phyloP scores from a whole-genome alignment of 306 rosid species.

The Prunus mume region DNA sequence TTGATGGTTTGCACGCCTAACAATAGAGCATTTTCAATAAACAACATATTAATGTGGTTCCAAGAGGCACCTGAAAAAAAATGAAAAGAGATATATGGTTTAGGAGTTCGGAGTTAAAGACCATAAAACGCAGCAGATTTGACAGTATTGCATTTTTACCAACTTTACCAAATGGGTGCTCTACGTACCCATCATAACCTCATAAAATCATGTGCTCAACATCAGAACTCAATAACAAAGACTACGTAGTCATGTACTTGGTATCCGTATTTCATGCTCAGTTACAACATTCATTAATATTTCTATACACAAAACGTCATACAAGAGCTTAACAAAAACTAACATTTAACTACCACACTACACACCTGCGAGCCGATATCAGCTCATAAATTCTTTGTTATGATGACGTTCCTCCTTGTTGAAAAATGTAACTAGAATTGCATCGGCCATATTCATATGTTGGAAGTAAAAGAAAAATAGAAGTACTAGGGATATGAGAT shows the following conservation, averaged over 20 bases:
- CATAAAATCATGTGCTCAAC: not conserved
- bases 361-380: not conserved
- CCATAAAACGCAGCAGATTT: not conserved
- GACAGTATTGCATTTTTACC: not conserved
- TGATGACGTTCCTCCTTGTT: not conserved
- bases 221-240: not conserved
- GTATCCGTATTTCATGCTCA: not conserved
- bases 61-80: not conserved
- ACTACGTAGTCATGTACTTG: not conserved
- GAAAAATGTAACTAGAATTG: not conserved
- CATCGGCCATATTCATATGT: not conserved
- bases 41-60: not conserved
- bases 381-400: not conserved
- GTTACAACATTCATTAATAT: not conserved
- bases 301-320: not conserved
- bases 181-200: not conserved
- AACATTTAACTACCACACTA: not conserved
- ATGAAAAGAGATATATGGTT: not conserved
- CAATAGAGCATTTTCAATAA: too few species aligned
- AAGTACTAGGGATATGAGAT: not conserved
- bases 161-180: not conserved
- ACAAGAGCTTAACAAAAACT: not conserved
- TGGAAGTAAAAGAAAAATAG: not conserved
- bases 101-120: too few species aligned
- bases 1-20: not conserved